Evolutionary conservation across 1,139 yeast genomes (phyloP), one percentile per base, ranked within the genome.

Genomic region (Casaregolazyma lundiana): DNA sequence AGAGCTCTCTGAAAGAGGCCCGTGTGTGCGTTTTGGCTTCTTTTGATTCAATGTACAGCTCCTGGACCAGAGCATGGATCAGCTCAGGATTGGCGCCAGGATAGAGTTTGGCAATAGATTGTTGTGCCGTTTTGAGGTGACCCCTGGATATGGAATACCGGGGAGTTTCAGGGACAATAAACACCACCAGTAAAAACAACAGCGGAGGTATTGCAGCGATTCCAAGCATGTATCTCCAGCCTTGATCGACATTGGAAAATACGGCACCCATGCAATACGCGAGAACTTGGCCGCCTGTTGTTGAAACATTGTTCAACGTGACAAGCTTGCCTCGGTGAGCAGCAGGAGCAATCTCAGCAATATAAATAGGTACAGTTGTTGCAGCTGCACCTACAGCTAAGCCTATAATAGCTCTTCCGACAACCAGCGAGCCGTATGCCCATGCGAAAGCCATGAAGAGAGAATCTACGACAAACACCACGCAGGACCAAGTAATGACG

Each of bases 351-450:
- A 90, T 76, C 66, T 90, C 98, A 48, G 90, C 76, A 56, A 90
- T 85, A 75, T 87, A 89, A 49, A 90, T 72, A 1, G 97, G 97
- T n/a, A 97, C 87, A 47, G 88, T 81, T 45, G 90, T 72, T 3
- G 96, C 87, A 0, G 97, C 97, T 49, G 87, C 77, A 53, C 98
- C 98, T 19, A 90, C 96, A 55, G 96, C 98, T 69, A 86, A 84
- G 17, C 98, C 98, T 81, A 90, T 85, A 41, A 90, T 72, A 57
- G 90, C 83, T 63, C 97, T 76, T 32, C 97, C 98, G 49, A 0
- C 19, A 2, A 68, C 59, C 37, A 72, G 53, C 30, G 57, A 47
- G 6, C 41, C 5, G 11, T 67, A 57, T 2, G 64, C 52, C 2
- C 48, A 44, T n/a, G 72, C 57, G 3, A 61, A 35, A 0, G 70